A percentile compares a stretch with the other conserved stretches of the same genome.
Conservation (phyloP, 768 basidiomycete genomes). For the Lactifluus volemus region DNA sequence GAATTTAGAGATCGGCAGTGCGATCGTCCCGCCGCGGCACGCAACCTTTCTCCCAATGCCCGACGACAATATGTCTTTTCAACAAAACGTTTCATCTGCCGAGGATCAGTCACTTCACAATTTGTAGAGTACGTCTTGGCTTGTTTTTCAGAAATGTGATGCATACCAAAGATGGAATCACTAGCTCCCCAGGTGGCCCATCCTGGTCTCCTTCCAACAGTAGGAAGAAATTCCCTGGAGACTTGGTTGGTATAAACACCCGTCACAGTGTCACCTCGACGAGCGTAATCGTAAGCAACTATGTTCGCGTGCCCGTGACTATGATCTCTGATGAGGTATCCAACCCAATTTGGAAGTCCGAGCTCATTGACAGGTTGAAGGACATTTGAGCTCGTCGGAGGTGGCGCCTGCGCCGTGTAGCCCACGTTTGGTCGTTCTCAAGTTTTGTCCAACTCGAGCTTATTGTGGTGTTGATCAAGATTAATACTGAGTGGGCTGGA, state of each 20-base stretch:
- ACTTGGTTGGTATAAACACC: slow-evolving; percentile 17
- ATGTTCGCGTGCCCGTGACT: slow-evolving; percentile 18
- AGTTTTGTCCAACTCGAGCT: no score
- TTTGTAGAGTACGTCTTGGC: no score
- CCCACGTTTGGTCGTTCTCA: background rate
- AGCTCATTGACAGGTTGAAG: slow-evolving; percentile 4
- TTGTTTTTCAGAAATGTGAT: no score
- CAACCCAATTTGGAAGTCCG: slow-evolving; percentile 17
- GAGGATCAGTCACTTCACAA: no score
- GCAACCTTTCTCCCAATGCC: no score
- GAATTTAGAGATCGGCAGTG: no score
- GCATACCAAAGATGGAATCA: slow-evolving; percentile 41
- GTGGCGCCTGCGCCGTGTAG: slow-evolving; percentile 12
- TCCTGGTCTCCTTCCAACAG: slow-evolving; percentile 29
- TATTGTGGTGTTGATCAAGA: no score
- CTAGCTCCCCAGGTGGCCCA: slow-evolving; percentile 36
- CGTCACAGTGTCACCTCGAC: slow-evolving; percentile 20
- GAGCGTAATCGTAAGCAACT: slow-evolving; percentile 18
- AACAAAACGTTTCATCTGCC: no score
- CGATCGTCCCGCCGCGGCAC: no score
- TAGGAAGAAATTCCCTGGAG: slow-evolving; percentile 15
- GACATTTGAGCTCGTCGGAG: slow-evolving; percentile 10
- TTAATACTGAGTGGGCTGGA: no score
- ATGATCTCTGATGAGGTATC: slow-evolving; percentile 13
- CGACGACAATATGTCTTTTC: no score